Evolutionary conservation across 495 filamentous ascomycete species (phyloP).

Genomic region (Podospora tetraspora): DNA sequence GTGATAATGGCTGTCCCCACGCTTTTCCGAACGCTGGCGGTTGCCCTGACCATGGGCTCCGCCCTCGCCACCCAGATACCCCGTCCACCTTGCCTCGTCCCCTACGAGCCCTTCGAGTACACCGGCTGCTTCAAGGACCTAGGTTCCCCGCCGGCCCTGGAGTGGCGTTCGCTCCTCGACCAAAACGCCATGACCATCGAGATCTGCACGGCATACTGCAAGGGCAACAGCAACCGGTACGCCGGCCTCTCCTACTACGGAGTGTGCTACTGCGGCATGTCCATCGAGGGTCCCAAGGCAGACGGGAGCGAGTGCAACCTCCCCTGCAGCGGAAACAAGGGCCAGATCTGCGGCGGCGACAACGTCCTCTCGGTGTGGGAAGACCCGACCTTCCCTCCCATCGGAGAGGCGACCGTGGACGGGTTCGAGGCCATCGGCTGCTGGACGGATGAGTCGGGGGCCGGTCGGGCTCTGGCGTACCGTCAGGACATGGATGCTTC

Average conservation of each 20-base stretch:
- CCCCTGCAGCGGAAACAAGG: constrained; percentile 43
- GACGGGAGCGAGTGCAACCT: constrained; percentile 39
- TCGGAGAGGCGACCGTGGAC: constrained; percentile 32
- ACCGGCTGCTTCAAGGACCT: constrained; percentile 47
- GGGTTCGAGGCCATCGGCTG: constrained; percentile 52
- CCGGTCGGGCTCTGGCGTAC: constrained; percentile 47
- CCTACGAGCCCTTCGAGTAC: constrained; percentile 48
- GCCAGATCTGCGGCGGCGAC: constrained; percentile 45
- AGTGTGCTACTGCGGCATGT: constrained; percentile 49
- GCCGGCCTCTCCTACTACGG: constrained; percentile 53
- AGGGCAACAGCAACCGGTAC: constrained; percentile 51
- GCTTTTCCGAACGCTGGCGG: constrained; percentile 31
- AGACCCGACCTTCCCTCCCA: constrained; percentile 48
- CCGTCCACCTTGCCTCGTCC: constrained; percentile 36
- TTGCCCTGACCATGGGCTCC: constrained; percentile 28
- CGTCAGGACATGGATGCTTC: constrained; percentile 34
- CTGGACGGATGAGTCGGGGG: constrained; percentile 46
- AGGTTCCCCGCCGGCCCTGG: constrained; percentile 33
- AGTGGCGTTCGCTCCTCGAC: constrained; percentile 34
- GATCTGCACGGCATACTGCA: constrained; percentile 48
- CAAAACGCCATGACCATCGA: constrained; percentile 47
- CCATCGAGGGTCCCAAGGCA: constrained; percentile 32
- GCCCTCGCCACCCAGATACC: constrained; percentile 34
- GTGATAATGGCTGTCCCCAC: constrained; percentile 4
- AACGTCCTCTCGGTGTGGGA: constrained; percentile 45